Evolutionary conservation across 768 basidiomycete genomes (phyloP).

Genomic region (Leccinellum rugosiceps): DNA sequence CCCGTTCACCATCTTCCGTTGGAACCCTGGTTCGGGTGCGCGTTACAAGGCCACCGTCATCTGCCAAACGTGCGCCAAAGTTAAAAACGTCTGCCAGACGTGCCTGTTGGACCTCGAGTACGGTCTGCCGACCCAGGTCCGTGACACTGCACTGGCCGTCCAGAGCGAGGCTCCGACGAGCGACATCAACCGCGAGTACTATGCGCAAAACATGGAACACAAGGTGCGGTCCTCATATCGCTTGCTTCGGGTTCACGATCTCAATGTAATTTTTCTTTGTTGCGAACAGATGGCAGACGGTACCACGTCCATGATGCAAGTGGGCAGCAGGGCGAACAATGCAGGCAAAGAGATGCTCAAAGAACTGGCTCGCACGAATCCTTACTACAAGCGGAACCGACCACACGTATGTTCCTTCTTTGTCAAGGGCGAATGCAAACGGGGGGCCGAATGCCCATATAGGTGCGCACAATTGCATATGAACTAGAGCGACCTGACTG

Average conservation of each 20-base stretch:
- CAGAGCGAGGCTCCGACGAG: slow-evolving; percentile 90
- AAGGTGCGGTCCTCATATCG: slow-evolving; percentile 46
- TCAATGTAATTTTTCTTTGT: not conserved
- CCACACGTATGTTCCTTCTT: slow-evolving; percentile 96
- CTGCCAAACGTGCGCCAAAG: slow-evolving; percentile 95
- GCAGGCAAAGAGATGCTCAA: slow-evolving; percentile 98
- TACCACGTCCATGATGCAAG: slow-evolving; percentile 58
- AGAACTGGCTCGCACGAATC: slow-evolving; percentile 89
- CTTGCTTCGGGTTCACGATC: not conserved
- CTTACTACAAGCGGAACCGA: slow-evolving; percentile 95
- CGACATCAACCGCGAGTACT: slow-evolving; percentile 95
- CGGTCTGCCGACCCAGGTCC: slow-evolving; percentile 92
- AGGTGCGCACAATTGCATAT: slow-evolving; percentile 37
- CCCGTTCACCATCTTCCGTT: slow-evolving; percentile 95
- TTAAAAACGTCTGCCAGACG: slow-evolving; percentile 96
- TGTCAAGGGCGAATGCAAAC: slow-evolving; percentile 90
- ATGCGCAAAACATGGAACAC: slow-evolving; percentile 87
- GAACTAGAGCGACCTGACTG: not conserved
- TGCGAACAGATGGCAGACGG: slow-evolving; percentile 57
- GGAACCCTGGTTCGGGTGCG: slow-evolving; percentile 94
- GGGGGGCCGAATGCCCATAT: slow-evolving; percentile 92
- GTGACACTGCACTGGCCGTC: slow-evolving; percentile 89
- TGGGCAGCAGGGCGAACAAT: slow-evolving; percentile 57
- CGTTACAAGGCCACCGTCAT: slow-evolving; percentile 97
- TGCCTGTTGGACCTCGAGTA: slow-evolving; percentile 97